Base-by-base conservation (phyloP, 73 alveolate species). In the Paramecium sonneborni region DNA sequence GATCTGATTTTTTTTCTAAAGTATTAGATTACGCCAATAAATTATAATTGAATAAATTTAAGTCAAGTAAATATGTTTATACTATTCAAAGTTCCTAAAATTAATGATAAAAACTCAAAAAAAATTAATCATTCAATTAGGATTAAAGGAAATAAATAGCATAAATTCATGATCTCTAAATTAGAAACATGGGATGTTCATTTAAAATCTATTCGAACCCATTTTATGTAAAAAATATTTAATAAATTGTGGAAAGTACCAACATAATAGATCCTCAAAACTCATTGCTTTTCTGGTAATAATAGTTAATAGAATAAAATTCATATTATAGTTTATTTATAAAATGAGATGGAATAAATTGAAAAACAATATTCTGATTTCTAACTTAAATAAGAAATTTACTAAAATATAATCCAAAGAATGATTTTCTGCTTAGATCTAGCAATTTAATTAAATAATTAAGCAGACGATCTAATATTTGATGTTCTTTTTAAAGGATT, bases 141-240 rank as follows among this genome's bases (percentile, higher is more conserved):
- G 12, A 72, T 28, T 20, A 28, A 72, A 72, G 32, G 48, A 30
- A 38, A 18, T 34, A 72, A 37, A 18, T 23, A 79, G 9, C 90
- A 79, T 21, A 79, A 79, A 43, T 79, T 79, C 21, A 23, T 79
- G 74, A 79, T 79, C 3, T 79, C 90, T 39, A 79, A 79, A 79
- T 30, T 24, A 23, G 90, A 79, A 21, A 14, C 44, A 6, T 79
- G 90, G 90, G 90, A 79, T 43, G 90, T 79, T 14, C 90, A 79
- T 79, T 46, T 79, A 43, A 79, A 79, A 79, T 79, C 90, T 24
- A 41, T 79, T 39, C n/a, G 90, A 43, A 79, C 90, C 15, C 90
- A 79, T 46, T 79, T 43, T 34, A 79, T 79, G 69, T 44, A 79
- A 79, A 79, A 43, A 46, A 43, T 79, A 12, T 79, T 79, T 44